These are phyloP conservation scores for Anisogramma anomala DNA, from an alignment of 2,329 filamentous ascomycete genomes.

Conservation along the genomic window DNA sequence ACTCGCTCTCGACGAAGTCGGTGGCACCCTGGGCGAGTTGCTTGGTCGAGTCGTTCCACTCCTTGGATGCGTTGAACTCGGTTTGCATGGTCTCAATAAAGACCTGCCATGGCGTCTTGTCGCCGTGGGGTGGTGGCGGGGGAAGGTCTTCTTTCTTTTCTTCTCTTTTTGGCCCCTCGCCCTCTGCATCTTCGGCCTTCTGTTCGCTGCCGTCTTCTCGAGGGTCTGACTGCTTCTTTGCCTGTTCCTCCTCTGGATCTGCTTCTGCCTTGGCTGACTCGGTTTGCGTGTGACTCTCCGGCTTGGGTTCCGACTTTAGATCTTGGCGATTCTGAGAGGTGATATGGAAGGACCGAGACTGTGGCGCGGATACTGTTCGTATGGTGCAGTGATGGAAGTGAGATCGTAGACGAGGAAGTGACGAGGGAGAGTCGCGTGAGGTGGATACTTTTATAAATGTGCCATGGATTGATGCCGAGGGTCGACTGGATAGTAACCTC, in stretches of 20 bases:
- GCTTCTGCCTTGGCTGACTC: constrained; percentile 21
- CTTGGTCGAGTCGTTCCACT: constrained; percentile 99
- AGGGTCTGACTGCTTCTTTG: constrained; percentile 28
- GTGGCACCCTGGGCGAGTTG: constrained; percentile 80
- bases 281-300: constrained; percentile 28
- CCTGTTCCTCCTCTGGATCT: constrained; percentile 23
- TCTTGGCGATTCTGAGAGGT: constrained; percentile 24
- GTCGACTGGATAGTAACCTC: constrained; percentile 30
- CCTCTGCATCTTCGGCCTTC: constrained; percentile 30
- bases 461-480: constrained; percentile 19
- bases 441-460: constrained; percentile 19
- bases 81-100: constrained; percentile 92
- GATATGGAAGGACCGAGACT: constrained; percentile 27
- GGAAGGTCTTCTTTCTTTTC: constrained; percentile 59
- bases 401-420: constrained; percentile 32
- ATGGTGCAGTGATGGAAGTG: constrained; percentile 32
- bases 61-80: constrained; percentile 94
- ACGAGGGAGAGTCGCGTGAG: constrained; percentile 20
- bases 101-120: constrained; percentile 98
- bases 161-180: constrained; percentile 42
- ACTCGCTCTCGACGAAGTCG: constrained; percentile 87
- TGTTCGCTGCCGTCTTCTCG: constrained; percentile 34
- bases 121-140: constrained; percentile 88
- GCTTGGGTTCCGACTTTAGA: constrained; percentile 22
- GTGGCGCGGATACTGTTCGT: constrained; percentile 22